phyloP scores from a whole-genome alignment of 441 rosid species.

The Brassica hybrid region DNA sequence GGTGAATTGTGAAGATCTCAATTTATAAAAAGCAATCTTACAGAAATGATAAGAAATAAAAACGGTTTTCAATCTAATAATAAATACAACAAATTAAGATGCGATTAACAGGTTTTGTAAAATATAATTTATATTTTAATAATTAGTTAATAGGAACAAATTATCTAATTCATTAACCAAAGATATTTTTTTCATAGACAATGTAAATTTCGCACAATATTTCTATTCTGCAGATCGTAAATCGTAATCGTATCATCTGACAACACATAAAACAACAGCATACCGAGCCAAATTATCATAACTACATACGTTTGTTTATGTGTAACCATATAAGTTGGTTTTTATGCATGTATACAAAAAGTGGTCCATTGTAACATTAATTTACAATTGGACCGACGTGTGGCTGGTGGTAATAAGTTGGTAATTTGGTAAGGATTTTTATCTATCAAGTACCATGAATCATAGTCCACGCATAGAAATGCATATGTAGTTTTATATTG shows the following conservation, averaged over 20 bases:
- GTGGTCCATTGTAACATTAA: conserved; percentile 11
- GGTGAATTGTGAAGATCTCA: not conserved
- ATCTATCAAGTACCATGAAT: not conserved
- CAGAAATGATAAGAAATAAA: conserved; percentile 3
- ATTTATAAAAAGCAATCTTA: not conserved
- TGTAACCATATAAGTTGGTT: not conserved
- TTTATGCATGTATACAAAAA: conserved; percentile 5
- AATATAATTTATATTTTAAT: too few relatives aligned
- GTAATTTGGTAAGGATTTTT: not conserved
- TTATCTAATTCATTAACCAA: not conserved
- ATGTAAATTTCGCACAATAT: not conserved
- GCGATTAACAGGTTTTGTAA: not conserved
- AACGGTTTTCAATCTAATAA: not conserved
- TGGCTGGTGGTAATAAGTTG: not conserved
- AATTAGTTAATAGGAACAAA: not conserved
- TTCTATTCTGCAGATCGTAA: not conserved
- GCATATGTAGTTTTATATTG: not conserved
- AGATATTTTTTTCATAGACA: not conserved
- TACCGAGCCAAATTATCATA: conserved; percentile 18
- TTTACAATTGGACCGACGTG: conserved; percentile 3
- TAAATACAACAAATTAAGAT: too few relatives aligned
- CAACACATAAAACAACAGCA: not conserved
- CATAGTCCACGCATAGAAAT: not conserved
- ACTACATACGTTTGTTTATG: not conserved
- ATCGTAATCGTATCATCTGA: not conserved